Conservation (phyloP, 2,329 filamentous ascomycete genomes). For the Samsoniella hepiali region DNA sequence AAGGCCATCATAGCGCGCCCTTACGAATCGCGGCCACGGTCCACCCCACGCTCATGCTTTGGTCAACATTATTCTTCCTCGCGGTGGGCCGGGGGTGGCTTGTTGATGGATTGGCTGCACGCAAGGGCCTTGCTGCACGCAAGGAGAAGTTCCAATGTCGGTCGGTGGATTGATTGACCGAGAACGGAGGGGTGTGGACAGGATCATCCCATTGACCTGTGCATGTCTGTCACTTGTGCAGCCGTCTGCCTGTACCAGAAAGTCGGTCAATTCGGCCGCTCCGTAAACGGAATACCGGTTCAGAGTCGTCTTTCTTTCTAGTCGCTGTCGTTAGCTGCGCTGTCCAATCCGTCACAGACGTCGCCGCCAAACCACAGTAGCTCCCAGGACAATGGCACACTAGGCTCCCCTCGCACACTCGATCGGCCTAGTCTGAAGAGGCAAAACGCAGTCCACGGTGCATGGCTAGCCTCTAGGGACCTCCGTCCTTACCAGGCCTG, state of each 20-base stretch:
- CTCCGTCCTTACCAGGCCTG: background rate
- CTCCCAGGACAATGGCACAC: conserved; percentile 9
- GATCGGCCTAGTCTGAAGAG: conserved; percentile 18
- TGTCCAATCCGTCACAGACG: background rate
- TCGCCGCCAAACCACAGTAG: background rate
- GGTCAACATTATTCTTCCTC: background rate
- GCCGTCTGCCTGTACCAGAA: background rate
- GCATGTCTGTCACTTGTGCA: background rate
- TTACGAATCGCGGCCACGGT: background rate
- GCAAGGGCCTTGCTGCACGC: background rate
- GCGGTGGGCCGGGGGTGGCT: background rate
- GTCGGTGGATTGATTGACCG: background rate
- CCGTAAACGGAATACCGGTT: background rate
- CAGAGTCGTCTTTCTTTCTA: background rate
- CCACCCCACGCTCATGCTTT: conserved; percentile 5
- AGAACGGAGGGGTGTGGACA: background rate
- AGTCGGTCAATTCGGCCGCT: conserved; percentile 4
- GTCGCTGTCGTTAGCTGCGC: background rate
- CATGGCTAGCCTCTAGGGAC: background rate
- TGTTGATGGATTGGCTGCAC: background rate
- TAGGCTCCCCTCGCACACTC: conserved; percentile 6
- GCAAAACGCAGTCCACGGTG: conserved; percentile 3
- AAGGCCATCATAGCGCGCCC: background rate
- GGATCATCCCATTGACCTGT: background rate
- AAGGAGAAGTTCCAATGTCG: background rate